Conservation (phyloP, 2,329 filamentous ascomycete species). For the Pseudofabraea citricarpa region DNA sequence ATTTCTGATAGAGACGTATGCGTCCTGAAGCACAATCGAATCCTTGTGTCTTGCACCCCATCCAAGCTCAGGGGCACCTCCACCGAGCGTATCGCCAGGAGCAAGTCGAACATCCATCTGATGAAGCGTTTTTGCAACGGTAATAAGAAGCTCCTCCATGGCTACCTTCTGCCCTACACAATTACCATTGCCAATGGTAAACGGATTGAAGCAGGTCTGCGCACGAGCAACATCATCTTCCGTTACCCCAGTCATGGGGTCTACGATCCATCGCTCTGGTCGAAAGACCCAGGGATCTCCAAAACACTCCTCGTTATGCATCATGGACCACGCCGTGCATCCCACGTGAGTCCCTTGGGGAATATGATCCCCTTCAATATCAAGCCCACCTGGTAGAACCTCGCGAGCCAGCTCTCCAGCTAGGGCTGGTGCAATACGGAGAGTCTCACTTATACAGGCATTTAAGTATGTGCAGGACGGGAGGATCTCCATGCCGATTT, state of each 20-base stretch:
- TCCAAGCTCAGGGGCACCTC: no score
- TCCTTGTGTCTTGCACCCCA: no score
- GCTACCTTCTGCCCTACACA: slow-evolving; percentile 12
- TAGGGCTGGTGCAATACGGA: slow-evolving; percentile 40
- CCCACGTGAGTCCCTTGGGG: slow-evolving; percentile 27
- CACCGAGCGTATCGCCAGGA: neutral
- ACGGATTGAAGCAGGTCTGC: slow-evolving; percentile 6
- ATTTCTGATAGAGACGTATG: no score
- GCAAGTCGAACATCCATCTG: slow-evolving; percentile 5
- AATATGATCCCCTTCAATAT: slow-evolving; percentile 22
- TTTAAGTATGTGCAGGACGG: slow-evolving; percentile 26
- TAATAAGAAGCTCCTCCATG: slow-evolving; percentile 9
- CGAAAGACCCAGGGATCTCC: slow-evolving; percentile 1
- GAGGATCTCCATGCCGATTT: slow-evolving; percentile 29
- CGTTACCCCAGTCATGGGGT: slow-evolving; percentile 7
- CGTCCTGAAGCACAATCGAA: no score
- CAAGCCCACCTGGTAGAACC: slow-evolving; percentile 25
- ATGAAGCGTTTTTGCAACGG: slow-evolving; percentile 3
- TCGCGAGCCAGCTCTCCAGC: slow-evolving; percentile 38
- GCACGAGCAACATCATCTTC: slow-evolving; percentile 8
- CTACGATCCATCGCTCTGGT: slow-evolving; percentile 13
- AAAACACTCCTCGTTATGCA: slow-evolving; percentile 9
- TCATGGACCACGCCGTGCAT: slow-evolving; percentile 30
- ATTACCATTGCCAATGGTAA: slow-evolving; percentile 7
- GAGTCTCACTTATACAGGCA: slow-evolving; percentile 41